A percentile compares a stretch with the other conserved stretches of the same genome.
phyloP scores from a whole-genome alignment of 352 stramenopile species.

The Globisporangium solare region DNA sequence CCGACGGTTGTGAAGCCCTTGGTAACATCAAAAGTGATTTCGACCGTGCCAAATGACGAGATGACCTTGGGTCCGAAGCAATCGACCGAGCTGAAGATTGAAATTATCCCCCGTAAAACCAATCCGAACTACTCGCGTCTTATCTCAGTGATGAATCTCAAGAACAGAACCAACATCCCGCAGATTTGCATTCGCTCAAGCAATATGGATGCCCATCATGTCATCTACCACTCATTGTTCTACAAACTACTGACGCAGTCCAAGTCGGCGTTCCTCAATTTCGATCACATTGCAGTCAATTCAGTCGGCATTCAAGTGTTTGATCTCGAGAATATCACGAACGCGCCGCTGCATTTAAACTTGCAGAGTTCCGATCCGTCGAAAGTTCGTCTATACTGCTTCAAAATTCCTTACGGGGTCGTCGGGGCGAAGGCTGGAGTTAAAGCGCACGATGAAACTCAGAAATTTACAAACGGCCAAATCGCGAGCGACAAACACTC shows the following conservation, averaged over 20 bases:
- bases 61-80: slow-evolving; percentile 85
- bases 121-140: slow-evolving; percentile 87
- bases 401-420: slow-evolving; percentile 43
- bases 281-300: slow-evolving; percentile 84
- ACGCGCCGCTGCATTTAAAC: slow-evolving; percentile 69
- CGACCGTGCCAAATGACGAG: slow-evolving; percentile 84
- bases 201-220: slow-evolving; percentile 89
- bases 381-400: slow-evolving; percentile 70
- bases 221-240: slow-evolving; percentile 90
- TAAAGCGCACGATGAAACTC: slow-evolving; percentile 14
- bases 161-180: slow-evolving; percentile 82
- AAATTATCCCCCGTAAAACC: slow-evolving; percentile 87
- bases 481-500: slow-evolving; percentile 11
- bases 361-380: slow-evolving; percentile 71
- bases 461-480: slow-evolving; percentile 4
- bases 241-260: slow-evolving; percentile 87
- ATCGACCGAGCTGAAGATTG: slow-evolving; percentile 83
- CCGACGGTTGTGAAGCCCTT: slow-evolving; percentile 83
- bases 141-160: slow-evolving; percentile 85
- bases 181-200: slow-evolving; percentile 86
- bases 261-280: slow-evolving; percentile 84
- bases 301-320: slow-evolving; percentile 85
- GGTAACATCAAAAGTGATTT: slow-evolving; percentile 88
- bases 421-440: slow-evolving; percentile 16
- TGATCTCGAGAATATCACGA: slow-evolving; percentile 87